A percentile compares a stretch with the other conserved stretches of the same genome.
Evolutionary conservation across 176 grass and related monocot species (phyloP).

Genomic region (Triticum timopheevii): DNA sequence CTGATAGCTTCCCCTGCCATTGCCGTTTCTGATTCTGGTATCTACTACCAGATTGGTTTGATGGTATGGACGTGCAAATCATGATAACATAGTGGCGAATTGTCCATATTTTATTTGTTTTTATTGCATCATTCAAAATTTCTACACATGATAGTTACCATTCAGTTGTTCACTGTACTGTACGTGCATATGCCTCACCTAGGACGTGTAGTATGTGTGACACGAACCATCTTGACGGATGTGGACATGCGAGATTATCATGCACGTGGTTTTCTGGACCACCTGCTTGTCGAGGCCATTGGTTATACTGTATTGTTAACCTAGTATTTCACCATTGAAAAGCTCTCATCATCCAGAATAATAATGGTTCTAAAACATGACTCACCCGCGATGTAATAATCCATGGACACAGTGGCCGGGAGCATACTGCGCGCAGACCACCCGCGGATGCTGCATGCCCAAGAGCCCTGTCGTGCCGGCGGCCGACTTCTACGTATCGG

Average conservation of each 20-base stretch:
- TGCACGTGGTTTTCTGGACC: not conserved
- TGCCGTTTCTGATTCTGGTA: not conserved
- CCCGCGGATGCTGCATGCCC: slow-evolving; percentile 33
- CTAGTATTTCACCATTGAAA: too few relatives aligned
- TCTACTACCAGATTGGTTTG: slow-evolving; percentile 37
- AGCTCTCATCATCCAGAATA: too few relatives aligned
- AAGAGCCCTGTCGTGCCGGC: slow-evolving; percentile 13
- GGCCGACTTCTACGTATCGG: slow-evolving; percentile 30
- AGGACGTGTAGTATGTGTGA: too few relatives aligned
- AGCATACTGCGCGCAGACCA: slow-evolving; percentile 42
- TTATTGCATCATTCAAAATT: not conserved
- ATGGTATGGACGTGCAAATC: slow-evolving; percentile 25
- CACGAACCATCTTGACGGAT: too few relatives aligned
- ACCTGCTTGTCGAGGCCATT: not conserved
- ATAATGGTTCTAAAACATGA: too few relatives aligned
- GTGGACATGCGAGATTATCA: too few relatives aligned
- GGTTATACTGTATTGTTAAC: too few relatives aligned
- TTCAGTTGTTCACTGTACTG: not conserved
- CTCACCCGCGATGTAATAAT: not conserved
- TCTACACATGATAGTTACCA: not conserved
- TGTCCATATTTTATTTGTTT: not conserved
- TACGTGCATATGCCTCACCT: not conserved
- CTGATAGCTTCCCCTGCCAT: not conserved
- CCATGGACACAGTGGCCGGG: slow-evolving; percentile 41
- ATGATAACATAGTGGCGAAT: not conserved